Conservation (phyloP, 106 monocot genomes). For the Cymbidium sinense region DNA sequence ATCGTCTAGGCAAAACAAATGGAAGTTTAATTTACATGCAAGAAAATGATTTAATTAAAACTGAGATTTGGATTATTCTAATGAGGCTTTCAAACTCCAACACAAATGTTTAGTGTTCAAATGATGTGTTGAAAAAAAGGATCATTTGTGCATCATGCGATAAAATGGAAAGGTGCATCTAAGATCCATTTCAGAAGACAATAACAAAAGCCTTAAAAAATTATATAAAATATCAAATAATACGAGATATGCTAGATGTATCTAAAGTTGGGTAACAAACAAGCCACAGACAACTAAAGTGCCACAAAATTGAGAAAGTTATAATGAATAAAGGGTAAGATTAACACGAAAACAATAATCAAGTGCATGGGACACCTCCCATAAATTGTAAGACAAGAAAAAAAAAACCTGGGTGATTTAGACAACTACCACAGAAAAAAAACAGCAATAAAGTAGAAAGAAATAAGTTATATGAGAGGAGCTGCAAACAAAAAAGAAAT, state of each 20-base stretch:
- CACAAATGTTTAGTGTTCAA: not conserved
- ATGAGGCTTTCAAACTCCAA: not conserved
- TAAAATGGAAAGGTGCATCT: not conserved
- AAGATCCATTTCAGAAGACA: not conserved
- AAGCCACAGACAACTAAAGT: not conserved
- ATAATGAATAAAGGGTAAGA: not conserved
- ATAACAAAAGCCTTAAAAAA: not conserved
- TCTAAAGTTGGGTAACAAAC: not conserved
- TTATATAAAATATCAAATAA: constrained; percentile 1
- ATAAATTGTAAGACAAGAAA: not conserved
- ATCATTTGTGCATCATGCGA: not conserved
- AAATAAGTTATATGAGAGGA: not conserved
- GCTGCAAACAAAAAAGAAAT: not conserved
- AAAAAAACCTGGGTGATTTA: not conserved
- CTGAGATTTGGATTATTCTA: not conserved
- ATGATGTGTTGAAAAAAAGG: not conserved
- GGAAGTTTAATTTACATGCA: not conserved
- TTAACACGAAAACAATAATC: not conserved
- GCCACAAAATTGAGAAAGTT: not conserved
- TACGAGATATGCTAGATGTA: not conserved
- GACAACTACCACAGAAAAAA: not conserved
- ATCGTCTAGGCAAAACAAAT: constrained; percentile 31
- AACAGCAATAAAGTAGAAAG: not conserved
- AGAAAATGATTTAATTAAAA: not conserved
- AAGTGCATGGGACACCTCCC: not conserved